Evolutionary conservation across 306 rosid species (phyloP), one percentile per base, ranked within the genome.

Genomic region (Rosa lucieae): DNA sequence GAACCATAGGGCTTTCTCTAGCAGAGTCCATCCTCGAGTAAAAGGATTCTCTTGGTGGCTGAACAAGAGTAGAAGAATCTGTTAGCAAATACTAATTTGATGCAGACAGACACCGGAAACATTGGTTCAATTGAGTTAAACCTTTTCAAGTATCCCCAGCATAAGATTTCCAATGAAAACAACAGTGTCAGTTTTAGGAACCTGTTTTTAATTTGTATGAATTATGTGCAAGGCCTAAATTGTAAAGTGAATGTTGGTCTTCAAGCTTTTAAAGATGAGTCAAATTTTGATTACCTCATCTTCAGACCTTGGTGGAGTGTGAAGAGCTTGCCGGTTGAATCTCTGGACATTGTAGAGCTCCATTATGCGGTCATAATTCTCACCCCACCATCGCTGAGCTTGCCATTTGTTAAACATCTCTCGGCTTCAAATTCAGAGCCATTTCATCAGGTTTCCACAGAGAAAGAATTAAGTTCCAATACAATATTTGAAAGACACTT

Each of bases 371-470:
- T 95, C 99, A 63, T 88, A 93, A 73, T 95, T 93, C 89, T 93
- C 96, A 5, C 96, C 97, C 99, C 99, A 95, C 99, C 99, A 96
- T 68, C 85, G 86, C 78, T 91, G 97, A 79, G 98, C 98, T 88
- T 90, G 88, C 93, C 92, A 87, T 83, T 88, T 96, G 75, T 93
- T 84, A 32, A 96, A 96, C 90, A 93, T 91, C 29, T 93, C 97
- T 42, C 93, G 97, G 89, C 99, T 96, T 82, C 90, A 89, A 89
- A 85, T 80, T 46, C 67, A 82, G 81, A 65, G 23, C 42, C 4
- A 14, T 26, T 56, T 76, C 75, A 75, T 93, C 74, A 91, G 81
- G 81, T 82, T 75, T 47, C 74, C 61, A 72, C 68, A 53, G 74
- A 70, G 67, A n/a, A 46, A 72, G 71, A 77, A 68, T 79, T 62